A percentile compares a stretch with the other conserved stretches of the same genome.
These are phyloP conservation scores for Perkinsus olseni DNA, from an alignment of 169 alveolate genomes.

Conservation along the genomic window DNA sequence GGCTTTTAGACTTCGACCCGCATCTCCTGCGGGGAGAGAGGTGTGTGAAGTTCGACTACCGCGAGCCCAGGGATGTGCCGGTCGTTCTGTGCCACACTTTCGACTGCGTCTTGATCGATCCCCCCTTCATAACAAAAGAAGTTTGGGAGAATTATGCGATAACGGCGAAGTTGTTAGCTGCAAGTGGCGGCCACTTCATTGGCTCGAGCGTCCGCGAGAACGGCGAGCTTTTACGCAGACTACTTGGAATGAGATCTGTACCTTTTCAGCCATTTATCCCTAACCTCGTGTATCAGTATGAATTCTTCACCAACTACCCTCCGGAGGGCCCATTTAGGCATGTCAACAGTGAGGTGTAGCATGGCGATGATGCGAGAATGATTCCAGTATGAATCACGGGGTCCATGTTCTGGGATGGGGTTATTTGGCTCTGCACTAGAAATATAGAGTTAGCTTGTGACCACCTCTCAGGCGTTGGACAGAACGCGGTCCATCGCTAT, in stretches of 20 bases:
- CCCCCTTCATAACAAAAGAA: conserved; percentile 69
- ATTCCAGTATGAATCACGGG: no score
- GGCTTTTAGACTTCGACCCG: conserved; percentile 45
- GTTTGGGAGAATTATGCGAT: conserved; percentile 60
- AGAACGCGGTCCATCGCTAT: no score
- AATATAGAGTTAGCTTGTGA: no score
- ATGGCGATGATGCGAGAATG: background rate
- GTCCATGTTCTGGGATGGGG: no score
- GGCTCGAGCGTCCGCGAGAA: conserved; percentile 60
- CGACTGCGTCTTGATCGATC: conserved; percentile 62
- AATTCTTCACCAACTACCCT: conserved; percentile 47
- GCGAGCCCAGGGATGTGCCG: conserved; percentile 44
- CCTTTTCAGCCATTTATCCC: conserved; percentile 62
- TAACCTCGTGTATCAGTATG: conserved; percentile 61
- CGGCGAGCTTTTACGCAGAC: conserved; percentile 44
- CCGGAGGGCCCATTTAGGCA: background rate
- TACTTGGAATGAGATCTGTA: conserved; percentile 35
- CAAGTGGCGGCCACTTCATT: conserved; percentile 33
- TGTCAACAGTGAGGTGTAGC: background rate
- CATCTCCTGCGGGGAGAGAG: conserved; percentile 47
- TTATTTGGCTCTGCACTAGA: no score
- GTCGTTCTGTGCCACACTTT: conserved; percentile 36
- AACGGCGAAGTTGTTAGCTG: conserved; percentile 45
- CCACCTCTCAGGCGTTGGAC: no score
- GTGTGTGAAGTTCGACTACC: conserved; percentile 51